Conservation (phyloP, 768 basidiomycete genomes). For the Xanthoconium stramineum region DNA sequence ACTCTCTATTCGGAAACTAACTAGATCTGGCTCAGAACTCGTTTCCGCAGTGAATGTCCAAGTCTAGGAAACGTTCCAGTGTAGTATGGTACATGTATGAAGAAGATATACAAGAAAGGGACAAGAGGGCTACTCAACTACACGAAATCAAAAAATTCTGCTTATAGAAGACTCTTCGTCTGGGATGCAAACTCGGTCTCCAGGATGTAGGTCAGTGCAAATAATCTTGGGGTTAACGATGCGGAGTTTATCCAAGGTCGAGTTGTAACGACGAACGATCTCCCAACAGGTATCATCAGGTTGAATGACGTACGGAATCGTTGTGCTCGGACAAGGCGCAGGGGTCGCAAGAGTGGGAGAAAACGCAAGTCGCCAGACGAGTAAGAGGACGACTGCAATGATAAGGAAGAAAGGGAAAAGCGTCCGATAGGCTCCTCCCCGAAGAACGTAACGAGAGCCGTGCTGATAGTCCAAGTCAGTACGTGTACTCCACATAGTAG, state of each 20-base stretch:
- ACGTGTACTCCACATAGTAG: background rate
- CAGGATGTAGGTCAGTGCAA: constrained; percentile 59
- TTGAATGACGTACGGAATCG: constrained; percentile 44
- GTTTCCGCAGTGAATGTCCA: too few species aligned
- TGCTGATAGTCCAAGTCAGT: constrained; percentile 27
- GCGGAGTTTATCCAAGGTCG: constrained; percentile 49
- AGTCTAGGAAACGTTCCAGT: background rate
- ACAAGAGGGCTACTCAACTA: background rate
- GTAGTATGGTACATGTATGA: constrained; percentile 21
- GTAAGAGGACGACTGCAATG: constrained; percentile 57
- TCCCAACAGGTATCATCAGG: constrained; percentile 69
- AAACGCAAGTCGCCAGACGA: constrained; percentile 60
- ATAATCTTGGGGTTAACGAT: constrained; percentile 50
- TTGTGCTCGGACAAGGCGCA: constrained; percentile 35
- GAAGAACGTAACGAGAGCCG: constrained; percentile 30
- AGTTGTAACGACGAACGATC: constrained; percentile 47
- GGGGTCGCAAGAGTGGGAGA: constrained; percentile 27
- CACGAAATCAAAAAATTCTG: constrained; percentile 21
- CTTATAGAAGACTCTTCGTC: constrained; percentile 35
- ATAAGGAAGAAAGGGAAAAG: constrained; percentile 74
- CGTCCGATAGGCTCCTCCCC: constrained; percentile 50
- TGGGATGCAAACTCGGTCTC: constrained; percentile 59
- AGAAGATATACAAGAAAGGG: constrained; percentile 8
- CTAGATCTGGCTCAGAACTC: too few species aligned
- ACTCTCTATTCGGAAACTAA: too few species aligned